phyloP scores from a whole-genome alignment of 805 yeast species.

The Metschnikowia hibisci region DNA sequence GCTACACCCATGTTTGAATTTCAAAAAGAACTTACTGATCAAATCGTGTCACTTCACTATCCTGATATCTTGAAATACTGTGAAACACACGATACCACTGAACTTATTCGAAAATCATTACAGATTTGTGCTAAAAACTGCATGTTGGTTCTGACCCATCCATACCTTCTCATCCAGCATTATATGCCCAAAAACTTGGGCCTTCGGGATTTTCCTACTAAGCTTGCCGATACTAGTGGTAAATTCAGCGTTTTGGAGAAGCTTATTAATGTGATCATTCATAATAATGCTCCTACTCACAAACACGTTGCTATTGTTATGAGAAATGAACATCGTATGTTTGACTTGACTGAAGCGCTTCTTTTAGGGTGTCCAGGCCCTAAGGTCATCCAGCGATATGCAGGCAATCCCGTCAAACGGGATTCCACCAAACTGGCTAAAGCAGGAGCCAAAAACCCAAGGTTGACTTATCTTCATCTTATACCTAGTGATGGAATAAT shows the following conservation, averaged over 20 bases:
- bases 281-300: constrained; percentile 19
- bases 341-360: constrained; percentile 73
- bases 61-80: constrained; percentile 85
- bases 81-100: constrained; percentile 51
- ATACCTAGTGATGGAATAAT: constrained; percentile 38
- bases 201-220: constrained; percentile 64
- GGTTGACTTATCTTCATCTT: constrained; percentile 32
- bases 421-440: constrained; percentile 32
- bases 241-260: constrained; percentile 72
- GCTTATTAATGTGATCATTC: constrained; percentile 52
- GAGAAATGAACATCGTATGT: constrained; percentile 55
- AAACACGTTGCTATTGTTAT: constrained; percentile 68
- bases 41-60: constrained; percentile 86
- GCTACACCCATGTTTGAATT: constrained; percentile 83
- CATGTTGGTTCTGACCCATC: constrained; percentile 81
- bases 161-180: constrained; percentile 78
- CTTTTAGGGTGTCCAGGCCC: constrained; percentile 53
- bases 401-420: constrained; percentile 56
- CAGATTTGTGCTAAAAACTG: constrained; percentile 72
- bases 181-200: constrained; percentile 77
- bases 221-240: constrained; percentile 76
- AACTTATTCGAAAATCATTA: constrained; percentile 68
- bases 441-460: constrained; percentile 15
- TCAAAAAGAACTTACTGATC: constrained; percentile 86
- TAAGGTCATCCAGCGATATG: constrained; percentile 50